Conservation (phyloP, 163 green algal genomes). For the Chlamydomonas reinhardtii region DNA sequence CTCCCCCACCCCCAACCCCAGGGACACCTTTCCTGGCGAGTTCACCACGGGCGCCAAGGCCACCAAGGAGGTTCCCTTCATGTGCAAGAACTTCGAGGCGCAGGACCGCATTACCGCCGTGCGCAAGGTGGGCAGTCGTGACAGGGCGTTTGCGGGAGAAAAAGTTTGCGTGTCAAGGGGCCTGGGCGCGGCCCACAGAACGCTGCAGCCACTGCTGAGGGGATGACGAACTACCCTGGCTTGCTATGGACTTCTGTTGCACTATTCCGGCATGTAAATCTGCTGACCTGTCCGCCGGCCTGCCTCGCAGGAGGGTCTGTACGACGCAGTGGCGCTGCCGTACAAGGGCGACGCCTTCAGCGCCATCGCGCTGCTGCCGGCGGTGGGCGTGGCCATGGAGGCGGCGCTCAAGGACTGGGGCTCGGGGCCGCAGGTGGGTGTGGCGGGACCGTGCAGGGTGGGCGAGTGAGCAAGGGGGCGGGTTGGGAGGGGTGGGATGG, state of each 20-base stretch:
- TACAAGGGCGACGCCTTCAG: conserved; percentile 56
- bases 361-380: conserved; percentile 56
- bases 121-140: no score
- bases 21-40: neutral
- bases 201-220: no score
- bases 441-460: neutral
- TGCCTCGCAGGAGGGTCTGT: conserved; percentile 14
- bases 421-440: conserved; percentile 13
- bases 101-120: neutral
- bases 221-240: no score
- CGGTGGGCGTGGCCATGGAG: neutral
- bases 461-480: neutral
- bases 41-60: conserved; percentile 15
- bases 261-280: no score
- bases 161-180: no score
- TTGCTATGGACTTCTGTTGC: no score
- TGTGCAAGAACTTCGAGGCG: conserved; percentile 45
- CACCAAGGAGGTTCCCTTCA: conserved; percentile 45
- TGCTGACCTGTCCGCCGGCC: no score
- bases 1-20: neutral
- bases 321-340: conserved; percentile 49
- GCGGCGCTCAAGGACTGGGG: conserved; percentile 16
- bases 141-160: no score
- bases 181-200: no score
- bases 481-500: neutral